Conservation (phyloP, 306 rosid genomes). For the Begonia fuchsioides region DNA sequence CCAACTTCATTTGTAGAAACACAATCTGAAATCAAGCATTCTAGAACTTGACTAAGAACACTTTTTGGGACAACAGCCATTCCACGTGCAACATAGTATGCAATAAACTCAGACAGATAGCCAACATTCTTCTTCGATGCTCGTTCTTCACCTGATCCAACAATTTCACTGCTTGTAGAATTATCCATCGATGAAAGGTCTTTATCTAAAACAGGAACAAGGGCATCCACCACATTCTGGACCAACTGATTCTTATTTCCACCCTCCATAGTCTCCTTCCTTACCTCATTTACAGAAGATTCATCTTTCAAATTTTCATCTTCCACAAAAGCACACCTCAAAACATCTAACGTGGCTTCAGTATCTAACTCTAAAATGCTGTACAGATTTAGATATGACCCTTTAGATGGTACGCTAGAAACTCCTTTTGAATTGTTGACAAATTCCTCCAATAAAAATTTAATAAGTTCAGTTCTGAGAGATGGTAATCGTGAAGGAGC, state of each 20-base stretch:
- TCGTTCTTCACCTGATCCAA: conserved; percentile 30
- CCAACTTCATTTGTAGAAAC: conserved; percentile 22
- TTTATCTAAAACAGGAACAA: conserved; percentile 40
- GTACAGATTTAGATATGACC: conserved; percentile 43
- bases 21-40: conserved; percentile 51
- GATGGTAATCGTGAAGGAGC: conserved; percentile 56
- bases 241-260: conserved; percentile 32
- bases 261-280: conserved; percentile 18
- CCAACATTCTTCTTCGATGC: conserved; percentile 57
- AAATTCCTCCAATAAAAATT: conserved; percentile 50
- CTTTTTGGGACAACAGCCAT: conserved; percentile 53
- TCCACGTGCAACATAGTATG: conserved; percentile 61
- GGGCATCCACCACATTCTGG: conserved; percentile 67
- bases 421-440: conserved; percentile 26
- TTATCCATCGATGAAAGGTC: conserved; percentile 29
- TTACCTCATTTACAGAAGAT: conserved; percentile 26
- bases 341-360: conserved; percentile 69
- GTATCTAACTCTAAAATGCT: conserved; percentile 63
- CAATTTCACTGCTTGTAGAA: conserved; percentile 20
- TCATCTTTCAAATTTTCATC: conserved; percentile 27
- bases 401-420: conserved; percentile 21
- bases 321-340: conserved; percentile 59
- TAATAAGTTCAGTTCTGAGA: conserved; percentile 67
- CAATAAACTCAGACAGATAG: conserved; percentile 64
- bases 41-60: conserved; percentile 55